phyloP scores from a whole-genome alignment of 257 asterid genomes.

The Solanum boliviense region DNA sequence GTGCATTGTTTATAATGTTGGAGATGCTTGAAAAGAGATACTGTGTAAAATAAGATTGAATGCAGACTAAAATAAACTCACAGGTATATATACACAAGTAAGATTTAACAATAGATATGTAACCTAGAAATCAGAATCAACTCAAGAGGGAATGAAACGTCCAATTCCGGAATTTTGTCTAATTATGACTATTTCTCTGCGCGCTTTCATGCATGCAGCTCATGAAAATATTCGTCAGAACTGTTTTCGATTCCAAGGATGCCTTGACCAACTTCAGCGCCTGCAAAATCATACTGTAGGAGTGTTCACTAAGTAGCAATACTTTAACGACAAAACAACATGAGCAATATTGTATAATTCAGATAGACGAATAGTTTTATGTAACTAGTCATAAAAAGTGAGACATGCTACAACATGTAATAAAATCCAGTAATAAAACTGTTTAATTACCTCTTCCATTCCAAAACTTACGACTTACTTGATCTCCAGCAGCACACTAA shows the following conservation, averaged over 20 bases:
- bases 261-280: too few species aligned
- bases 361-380: not conserved
- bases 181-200: too few species aligned
- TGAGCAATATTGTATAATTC: too few species aligned
- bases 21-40: not conserved
- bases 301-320: too few species aligned
- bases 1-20: not conserved
- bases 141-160: not conserved
- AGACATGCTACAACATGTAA: too few species aligned
- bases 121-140: not conserved
- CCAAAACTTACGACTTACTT: conserved; percentile 1
- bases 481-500: not conserved
- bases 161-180: not conserved
- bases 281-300: too few species aligned
- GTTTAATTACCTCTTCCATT: conserved; percentile 11
- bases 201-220: too few species aligned
- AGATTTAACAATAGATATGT: not conserved
- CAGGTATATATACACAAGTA: not conserved
- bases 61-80: not conserved
- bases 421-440: too few species aligned
- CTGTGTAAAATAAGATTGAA: not conserved
- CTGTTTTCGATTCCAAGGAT: too few species aligned
- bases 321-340: too few species aligned
- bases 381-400: too few species aligned
- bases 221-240: too few species aligned